Evolutionary conservation across 129 eudicot genomes (phyloP).

Genomic region (Centrapalus pauciflorus): DNA sequence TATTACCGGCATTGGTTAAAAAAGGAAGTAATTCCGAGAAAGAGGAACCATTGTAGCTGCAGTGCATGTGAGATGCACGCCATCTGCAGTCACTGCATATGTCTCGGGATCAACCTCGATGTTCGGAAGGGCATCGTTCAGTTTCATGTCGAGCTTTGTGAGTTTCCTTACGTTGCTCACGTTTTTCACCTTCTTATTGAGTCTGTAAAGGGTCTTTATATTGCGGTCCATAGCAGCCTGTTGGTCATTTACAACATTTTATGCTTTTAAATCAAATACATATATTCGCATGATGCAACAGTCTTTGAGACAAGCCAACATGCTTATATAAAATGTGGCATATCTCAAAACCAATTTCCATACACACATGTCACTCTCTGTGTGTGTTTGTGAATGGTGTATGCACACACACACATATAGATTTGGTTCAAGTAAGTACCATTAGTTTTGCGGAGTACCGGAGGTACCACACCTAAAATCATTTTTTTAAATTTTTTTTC

Average conservation of each 20-base stretch:
- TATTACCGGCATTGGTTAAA: constrained; percentile 30
- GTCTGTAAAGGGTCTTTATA: constrained; percentile 54
- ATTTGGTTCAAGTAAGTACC: too few species aligned
- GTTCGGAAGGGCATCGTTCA: constrained; percentile 84
- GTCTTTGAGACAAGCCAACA: neutral
- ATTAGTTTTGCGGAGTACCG: too few species aligned
- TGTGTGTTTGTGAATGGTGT: too few species aligned
- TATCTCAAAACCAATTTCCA: neutral
- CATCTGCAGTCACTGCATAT: constrained; percentile 74
- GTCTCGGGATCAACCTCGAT: constrained; percentile 92
- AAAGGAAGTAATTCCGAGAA: constrained; percentile 79
- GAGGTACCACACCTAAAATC: too few species aligned
- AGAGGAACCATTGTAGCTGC: constrained; percentile 84
- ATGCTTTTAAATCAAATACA: neutral
- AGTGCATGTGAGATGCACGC: constrained; percentile 59
- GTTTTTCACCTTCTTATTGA: constrained; percentile 72
- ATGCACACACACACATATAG: too few species aligned
- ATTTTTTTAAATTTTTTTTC: too few species aligned
- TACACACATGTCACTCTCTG: neutral
- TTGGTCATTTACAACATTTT: neutral
- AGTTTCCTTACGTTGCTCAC: constrained; percentile 71
- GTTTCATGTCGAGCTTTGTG: constrained; percentile 88
- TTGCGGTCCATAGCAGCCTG: constrained; percentile 76
- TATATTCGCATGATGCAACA: neutral
- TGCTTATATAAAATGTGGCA: neutral